A percentile compares a stretch with the other conserved stretches of the same genome.
These are phyloP conservation scores for Thraustochytrium sp. DNA, from an alignment of 352 stramenopile species.

Conservation along the genomic window DNA sequence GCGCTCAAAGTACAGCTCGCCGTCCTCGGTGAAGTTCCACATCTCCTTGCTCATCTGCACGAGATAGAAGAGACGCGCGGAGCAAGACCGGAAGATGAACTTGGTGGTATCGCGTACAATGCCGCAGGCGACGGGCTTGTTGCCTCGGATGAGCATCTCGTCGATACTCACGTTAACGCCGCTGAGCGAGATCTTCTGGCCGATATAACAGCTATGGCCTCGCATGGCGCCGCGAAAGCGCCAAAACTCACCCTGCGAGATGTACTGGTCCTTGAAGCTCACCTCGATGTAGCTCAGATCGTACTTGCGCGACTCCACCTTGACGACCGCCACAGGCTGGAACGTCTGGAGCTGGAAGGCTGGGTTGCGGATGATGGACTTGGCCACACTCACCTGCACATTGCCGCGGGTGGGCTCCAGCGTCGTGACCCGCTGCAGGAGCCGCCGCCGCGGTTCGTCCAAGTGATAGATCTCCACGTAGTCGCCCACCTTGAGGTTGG, in stretches of 20 bases:
- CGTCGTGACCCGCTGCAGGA: constrained; percentile 22
- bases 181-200: constrained; percentile 53
- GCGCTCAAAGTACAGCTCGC: constrained; percentile 82
- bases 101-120: constrained; percentile 91
- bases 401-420: neutral
- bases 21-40: constrained; percentile 79
- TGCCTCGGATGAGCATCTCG: constrained; percentile 73
- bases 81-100: constrained; percentile 88
- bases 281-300: constrained; percentile 30
- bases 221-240: constrained; percentile 55
- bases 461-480: constrained; percentile 21
- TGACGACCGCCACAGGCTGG: neutral
- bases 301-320: neutral
- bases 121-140: constrained; percentile 69
- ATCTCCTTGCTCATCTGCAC: constrained; percentile 92
- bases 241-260: constrained; percentile 79
- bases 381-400: constrained; percentile 11
- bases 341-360: constrained; percentile 25
- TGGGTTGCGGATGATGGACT: neutral
- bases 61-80: constrained; percentile 91
- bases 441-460: neutral
- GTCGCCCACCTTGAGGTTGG: neutral
- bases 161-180: constrained; percentile 73
- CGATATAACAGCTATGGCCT: constrained; percentile 17
- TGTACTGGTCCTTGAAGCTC: constrained; percentile 65